Evolutionary conservation across 2,329 filamentous ascomycete genomes (phyloP), one percentile per base, ranked within the genome.

Genomic region (Pseudocercospora musae): DNA sequence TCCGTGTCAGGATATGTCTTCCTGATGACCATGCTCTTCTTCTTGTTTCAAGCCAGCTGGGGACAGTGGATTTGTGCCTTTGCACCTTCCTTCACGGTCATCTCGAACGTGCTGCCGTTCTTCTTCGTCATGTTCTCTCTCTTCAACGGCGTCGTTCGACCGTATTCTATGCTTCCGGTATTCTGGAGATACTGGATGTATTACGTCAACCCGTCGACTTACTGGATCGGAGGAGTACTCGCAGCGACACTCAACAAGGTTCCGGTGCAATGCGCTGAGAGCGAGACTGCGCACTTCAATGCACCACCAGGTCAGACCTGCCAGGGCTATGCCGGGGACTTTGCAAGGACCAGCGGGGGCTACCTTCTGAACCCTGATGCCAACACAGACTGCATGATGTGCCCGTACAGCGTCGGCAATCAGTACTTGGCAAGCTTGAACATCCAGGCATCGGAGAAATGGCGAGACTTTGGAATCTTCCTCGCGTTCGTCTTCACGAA

Each of bases 1-100:
- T 81, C 82, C 1, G 85, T 85, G 0, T 84, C 89, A 0, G 91
- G 90, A 11, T 94, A 93, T 73, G 84, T 88, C 15, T 94, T 89
- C 78, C 77, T 94, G 25, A 92, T 95, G 88, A 85, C 85, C 0
- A 78, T 93, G 71, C 81, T 94, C 0, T 92, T 92, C 78, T 91
- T 87, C 79, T 75, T 93, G 7, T 93, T 92, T 81, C 84, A 87
- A 74, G 84, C 83, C 31, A 87, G 82, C 68, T 93, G 88, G 90
- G 91, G 89, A 20, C 90, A 92, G 73, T 94, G 89, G 89, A 91
- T 95, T 68, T 90, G 87, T 66, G 90, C 91, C 0, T 92, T 92
- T 75, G 89, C 90, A 0, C 90, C 90, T 0, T 87, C 82, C 44
- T 92, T 92, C 77, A 91, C 89, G 0, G 89, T 92, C 66, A 91